phyloP scores from a whole-genome alignment of 2,329 filamentous ascomycete species.

The Aspergillus amoenus region DNA sequence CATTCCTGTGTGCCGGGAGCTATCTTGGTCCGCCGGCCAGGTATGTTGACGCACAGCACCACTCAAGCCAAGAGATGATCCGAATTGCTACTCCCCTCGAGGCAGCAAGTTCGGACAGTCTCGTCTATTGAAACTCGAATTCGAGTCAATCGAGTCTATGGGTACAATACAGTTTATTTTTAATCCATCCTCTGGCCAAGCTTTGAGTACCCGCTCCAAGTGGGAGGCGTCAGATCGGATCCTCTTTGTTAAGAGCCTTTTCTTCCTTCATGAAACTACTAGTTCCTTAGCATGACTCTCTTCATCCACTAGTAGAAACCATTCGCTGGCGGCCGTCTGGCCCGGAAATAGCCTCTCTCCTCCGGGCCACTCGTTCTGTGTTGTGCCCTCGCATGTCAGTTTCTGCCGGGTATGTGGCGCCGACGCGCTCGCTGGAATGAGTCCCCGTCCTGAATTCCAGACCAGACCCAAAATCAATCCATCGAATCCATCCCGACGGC shows the following conservation, averaged over 20 bases:
- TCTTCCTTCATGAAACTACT: constrained; percentile 4
- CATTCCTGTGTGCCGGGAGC: constrained; percentile 6
- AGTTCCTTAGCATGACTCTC: neutral
- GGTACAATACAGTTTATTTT: neutral
- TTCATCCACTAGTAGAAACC: neutral
- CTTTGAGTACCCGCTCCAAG: neutral
- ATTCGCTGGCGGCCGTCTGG: neutral
- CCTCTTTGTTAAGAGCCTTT: neutral
- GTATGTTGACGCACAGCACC: neutral
- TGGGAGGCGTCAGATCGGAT: neutral
- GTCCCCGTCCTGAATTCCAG: neutral
- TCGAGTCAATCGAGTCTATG: neutral
- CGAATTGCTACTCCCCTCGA: neutral
- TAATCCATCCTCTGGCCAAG: neutral
- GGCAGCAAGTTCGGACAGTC: neutral
- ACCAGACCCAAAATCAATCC: no score
- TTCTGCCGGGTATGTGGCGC: constrained; percentile 1
- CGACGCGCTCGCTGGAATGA: neutral
- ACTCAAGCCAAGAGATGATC: no score
- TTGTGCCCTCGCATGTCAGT: no score
- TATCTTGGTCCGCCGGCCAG: neutral
- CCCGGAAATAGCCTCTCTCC: no score
- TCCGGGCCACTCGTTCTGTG: no score
- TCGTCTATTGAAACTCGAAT: neutral
- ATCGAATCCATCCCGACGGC: no score